Evolutionary conservation across 345 rosid genomes (phyloP).

Genomic region (Chamaenerion angustifolium): DNA sequence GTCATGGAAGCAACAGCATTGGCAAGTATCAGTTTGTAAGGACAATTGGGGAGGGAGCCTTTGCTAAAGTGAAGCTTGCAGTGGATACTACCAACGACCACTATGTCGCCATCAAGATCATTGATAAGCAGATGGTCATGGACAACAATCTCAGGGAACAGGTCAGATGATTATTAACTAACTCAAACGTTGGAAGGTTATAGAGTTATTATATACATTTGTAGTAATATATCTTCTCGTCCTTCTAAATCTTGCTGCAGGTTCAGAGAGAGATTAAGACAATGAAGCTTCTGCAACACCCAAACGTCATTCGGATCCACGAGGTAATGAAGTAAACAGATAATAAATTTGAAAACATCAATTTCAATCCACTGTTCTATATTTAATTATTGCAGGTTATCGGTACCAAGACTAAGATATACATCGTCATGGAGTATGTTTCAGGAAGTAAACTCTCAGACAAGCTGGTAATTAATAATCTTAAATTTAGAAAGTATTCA

Average conservation of each 20-base stretch:
- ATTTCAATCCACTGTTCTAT: no score
- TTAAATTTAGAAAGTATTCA: not conserved
- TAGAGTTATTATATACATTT: no score
- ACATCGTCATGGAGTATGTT: conserved; percentile 75
- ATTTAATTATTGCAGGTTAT: conserved; percentile 35
- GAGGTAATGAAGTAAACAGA: conserved; percentile 39
- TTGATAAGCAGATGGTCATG: conserved; percentile 63
- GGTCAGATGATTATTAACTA: no score
- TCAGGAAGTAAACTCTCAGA: conserved; percentile 78
- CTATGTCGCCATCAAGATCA: conserved; percentile 69
- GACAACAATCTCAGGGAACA: conserved; percentile 59
- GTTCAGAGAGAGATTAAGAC: conserved; percentile 72
- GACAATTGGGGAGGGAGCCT: conserved; percentile 76
- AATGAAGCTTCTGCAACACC: conserved; percentile 84
- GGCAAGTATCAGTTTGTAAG: conserved; percentile 64
- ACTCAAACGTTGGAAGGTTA: no score
- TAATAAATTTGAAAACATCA: no score
- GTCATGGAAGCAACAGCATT: conserved; percentile 29
- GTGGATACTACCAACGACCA: conserved; percentile 43
- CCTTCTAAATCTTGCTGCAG: conserved; percentile 18
- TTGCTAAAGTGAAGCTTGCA: conserved; percentile 84
- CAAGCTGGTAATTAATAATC: conserved; percentile 36
- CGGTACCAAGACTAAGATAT: conserved; percentile 77
- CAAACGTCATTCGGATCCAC: conserved; percentile 57
- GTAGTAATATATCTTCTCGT: no score